phyloP scores from a whole-genome alignment of 2,329 filamentous ascomycete genomes.

The Xylaria sp. region DNA sequence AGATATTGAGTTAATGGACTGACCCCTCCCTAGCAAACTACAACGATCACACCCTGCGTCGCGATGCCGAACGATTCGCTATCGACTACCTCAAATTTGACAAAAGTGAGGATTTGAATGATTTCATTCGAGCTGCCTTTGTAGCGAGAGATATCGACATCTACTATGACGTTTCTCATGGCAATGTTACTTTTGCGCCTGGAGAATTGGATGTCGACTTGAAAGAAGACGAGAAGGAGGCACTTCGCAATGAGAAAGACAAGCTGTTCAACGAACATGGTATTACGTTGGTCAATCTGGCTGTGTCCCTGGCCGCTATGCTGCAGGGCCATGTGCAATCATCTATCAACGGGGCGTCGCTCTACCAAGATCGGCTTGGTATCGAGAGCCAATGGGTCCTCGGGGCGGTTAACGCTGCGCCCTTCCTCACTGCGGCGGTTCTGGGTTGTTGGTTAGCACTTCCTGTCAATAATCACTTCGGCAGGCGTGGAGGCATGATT shows the following conservation, averaged over 20 bases:
- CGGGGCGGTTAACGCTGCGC: conserved; percentile 15
- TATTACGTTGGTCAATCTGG: conserved; percentile 15
- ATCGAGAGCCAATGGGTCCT: conserved; percentile 4
- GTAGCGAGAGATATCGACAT: conserved; percentile 19
- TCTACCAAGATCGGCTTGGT: conserved; percentile 3
- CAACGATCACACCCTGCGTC: conserved; percentile 15
- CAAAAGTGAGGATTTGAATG: not conserved
- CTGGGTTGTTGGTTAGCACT: conserved; percentile 23
- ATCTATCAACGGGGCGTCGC: conserved; percentile 24
- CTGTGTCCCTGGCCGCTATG: conserved; percentile 16
- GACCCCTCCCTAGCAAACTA: conserved; percentile 9
- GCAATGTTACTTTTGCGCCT: not conserved
- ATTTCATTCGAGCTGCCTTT: conserved; percentile 21
- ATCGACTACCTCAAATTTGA: conserved; percentile 3
- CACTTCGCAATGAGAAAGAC: conserved; percentile 19
- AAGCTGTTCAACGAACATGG: conserved; percentile 20
- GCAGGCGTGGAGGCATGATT: conserved; percentile 21
- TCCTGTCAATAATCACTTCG: conserved; percentile 19
- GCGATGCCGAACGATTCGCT: conserved; percentile 15
- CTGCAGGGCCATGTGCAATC: conserved; percentile 25
- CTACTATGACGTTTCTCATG: conserved; percentile 20
- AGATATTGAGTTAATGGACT: not conserved
- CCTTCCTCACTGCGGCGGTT: conserved; percentile 7
- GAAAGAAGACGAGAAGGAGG: conserved; percentile 13
- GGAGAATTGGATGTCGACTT: conserved; percentile 18